phyloP scores from a whole-genome alignment of 192 early-diverging fungal genomes.

The Mortierella hygrophila region DNA sequence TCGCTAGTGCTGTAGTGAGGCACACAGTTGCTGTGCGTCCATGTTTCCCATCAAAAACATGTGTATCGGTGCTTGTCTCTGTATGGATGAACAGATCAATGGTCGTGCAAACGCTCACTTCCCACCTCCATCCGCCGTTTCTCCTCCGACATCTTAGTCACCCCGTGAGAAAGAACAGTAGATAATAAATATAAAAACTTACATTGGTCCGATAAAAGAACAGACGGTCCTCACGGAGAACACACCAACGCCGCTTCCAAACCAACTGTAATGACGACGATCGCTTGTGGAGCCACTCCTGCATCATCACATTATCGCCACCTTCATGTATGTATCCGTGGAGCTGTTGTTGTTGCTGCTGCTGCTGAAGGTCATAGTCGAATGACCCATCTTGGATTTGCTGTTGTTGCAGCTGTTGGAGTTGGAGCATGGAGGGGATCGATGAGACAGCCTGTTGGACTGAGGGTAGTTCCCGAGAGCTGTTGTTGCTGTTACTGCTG shows the following conservation, averaged over 20 bases:
- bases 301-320: constrained; percentile 28
- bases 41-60: neutral
- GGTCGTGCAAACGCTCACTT: neutral
- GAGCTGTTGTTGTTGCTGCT: neutral
- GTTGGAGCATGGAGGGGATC: constrained; percentile 28
- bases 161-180: neutral
- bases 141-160: neutral
- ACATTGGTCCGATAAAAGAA: constrained; percentile 44
- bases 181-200: constrained; percentile 11
- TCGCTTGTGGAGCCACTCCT: constrained; percentile 54
- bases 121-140: neutral
- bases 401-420: constrained; percentile 6
- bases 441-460: constrained; percentile 30
- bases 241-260: constrained; percentile 55
- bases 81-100: neutral
- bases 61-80: neutral
- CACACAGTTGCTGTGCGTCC: neutral
- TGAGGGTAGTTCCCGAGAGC: constrained; percentile 14
- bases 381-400: neutral
- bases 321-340: neutral
- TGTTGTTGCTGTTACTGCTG: neutral
- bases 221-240: constrained; percentile 33
- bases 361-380: neutral
- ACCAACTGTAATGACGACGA: constrained; percentile 43
- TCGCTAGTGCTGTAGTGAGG: no score